Conservation (phyloP, 805 yeast species). For the Ogataea pilisensis region DNA sequence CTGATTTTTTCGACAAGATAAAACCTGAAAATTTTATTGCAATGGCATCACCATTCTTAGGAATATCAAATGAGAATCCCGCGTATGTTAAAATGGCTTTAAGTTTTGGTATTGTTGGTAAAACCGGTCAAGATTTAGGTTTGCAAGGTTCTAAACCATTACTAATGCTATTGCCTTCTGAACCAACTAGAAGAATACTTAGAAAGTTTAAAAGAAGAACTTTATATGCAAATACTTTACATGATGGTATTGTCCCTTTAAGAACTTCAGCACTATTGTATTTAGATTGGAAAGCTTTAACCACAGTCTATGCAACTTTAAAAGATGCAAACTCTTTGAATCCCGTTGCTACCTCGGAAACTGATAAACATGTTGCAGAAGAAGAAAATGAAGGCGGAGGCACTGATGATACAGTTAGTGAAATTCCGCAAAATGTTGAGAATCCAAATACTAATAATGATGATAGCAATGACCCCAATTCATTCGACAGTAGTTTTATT, state of each 20-base stretch:
- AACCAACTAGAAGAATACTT: constrained; percentile 64
- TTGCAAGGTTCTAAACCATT: constrained; percentile 58
- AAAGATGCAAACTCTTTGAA: constrained; percentile 10
- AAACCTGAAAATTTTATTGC: constrained; percentile 77
- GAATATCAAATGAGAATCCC: constrained; percentile 86
- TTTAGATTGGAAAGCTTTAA: constrained; percentile 77
- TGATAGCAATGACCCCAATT: too few species aligned
- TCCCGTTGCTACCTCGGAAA: background rate
- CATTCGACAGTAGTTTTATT: too few species aligned
- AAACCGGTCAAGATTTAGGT: constrained; percentile 87
- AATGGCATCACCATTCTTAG: constrained; percentile 84
- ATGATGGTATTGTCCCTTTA: constrained; percentile 95
- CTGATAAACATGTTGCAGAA: constrained; percentile 1
- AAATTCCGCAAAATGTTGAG: constrained; percentile 29
- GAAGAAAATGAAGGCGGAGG: background rate
- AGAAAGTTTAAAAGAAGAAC: constrained; percentile 67
- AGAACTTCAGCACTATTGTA: constrained; percentile 84
- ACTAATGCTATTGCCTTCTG: constrained; percentile 68
- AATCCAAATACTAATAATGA: constrained; percentile 1
- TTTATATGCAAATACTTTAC: constrained; percentile 80
- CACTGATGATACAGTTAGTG: constrained; percentile 15
- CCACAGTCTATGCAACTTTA: constrained; percentile 39
- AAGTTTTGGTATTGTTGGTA: constrained; percentile 86
- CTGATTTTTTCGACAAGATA: constrained; percentile 61
- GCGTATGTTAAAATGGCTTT: constrained; percentile 77